Percentiles rank a stretch among this genome's conserved stretches.
These are phyloP conservation scores for Geotrichum carabidarum DNA, from an alignment of 1,139 yeast genomes.

Conservation along the genomic window DNA sequence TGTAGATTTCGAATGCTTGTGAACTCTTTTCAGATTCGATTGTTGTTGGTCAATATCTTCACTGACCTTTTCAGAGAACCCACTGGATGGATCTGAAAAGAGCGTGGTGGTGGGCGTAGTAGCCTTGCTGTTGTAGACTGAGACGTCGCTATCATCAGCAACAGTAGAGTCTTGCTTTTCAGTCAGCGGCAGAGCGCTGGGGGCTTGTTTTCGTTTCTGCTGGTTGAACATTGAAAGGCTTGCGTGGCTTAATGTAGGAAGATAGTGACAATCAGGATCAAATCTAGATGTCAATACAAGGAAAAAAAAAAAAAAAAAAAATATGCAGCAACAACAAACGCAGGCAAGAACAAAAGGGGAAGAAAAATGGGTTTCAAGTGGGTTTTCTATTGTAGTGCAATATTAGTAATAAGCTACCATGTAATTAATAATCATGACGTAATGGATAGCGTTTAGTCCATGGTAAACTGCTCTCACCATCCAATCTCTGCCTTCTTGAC, in stretches of 20 bases:
- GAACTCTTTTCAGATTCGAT: background rate
- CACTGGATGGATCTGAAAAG: too few relatives aligned
- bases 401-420: too few relatives aligned
- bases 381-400: too few relatives aligned
- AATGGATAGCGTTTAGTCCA: too few relatives aligned
- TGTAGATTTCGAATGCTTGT: conserved; percentile 2
- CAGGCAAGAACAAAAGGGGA: too few relatives aligned
- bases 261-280: background rate
- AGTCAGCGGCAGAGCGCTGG: conserved; percentile 1
- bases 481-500: too few relatives aligned
- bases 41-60: background rate
- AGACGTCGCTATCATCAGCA: background rate
- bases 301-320: too few relatives aligned
- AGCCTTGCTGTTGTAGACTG: conserved; percentile 1
- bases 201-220: background rate
- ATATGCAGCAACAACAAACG: too few relatives aligned
- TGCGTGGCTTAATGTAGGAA: background rate
- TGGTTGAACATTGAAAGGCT: background rate
- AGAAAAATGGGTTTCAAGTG: too few relatives aligned
- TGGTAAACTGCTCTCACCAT: too few relatives aligned
- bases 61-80: background rate
- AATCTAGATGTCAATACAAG: too few relatives aligned
- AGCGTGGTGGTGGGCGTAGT: background rate
- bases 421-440: too few relatives aligned
- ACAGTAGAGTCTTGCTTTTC: background rate